Conservation (phyloP, 1,284 basidiomycete species). For the Cronartium ribicola region DNA sequence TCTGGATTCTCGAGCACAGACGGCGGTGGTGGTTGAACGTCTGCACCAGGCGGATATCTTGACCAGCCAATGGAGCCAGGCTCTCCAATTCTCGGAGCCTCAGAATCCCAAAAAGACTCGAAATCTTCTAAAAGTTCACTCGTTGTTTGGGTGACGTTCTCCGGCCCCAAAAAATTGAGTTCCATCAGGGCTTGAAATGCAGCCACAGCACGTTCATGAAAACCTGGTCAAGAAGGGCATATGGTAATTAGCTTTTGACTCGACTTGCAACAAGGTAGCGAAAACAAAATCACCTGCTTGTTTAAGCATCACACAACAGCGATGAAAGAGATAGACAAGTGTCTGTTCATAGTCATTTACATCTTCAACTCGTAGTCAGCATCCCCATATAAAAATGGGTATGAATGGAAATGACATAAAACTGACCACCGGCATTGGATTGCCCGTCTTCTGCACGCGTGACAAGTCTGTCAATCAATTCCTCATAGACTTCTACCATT, state of each 20-base stretch:
- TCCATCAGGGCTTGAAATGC: slow-evolving; percentile 56
- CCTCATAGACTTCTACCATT: slow-evolving; percentile 41
- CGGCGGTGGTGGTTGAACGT: slow-evolving; percentile 25
- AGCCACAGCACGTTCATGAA: slow-evolving; percentile 55
- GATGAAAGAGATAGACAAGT: slow-evolving; percentile 57
- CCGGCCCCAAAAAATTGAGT: slow-evolving; percentile 44
- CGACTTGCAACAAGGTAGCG: background rate
- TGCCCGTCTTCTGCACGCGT: slow-evolving; percentile 16
- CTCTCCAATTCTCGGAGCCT: slow-evolving; percentile 56
- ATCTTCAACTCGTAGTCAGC: slow-evolving; percentile 51
- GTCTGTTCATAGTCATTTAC: slow-evolving; percentile 62
- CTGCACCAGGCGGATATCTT: slow-evolving; percentile 42
- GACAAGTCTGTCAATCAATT: slow-evolving; percentile 38
- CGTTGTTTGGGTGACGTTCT: slow-evolving; percentile 19
- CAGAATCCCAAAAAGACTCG: slow-evolving; percentile 57
- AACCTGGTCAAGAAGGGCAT: slow-evolving; percentile 50
- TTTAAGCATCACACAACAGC: slow-evolving; percentile 64
- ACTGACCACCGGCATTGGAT: slow-evolving; percentile 5
- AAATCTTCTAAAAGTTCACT: slow-evolving; percentile 50
- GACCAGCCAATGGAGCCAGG: slow-evolving; percentile 54
- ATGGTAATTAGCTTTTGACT: slow-evolving; percentile 4
- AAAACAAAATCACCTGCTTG: slow-evolving; percentile 64
- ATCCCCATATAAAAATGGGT: no score
- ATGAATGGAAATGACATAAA: background rate
- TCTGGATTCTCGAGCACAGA: slow-evolving; percentile 42